Conservation (phyloP, 495 filamentous ascomycete genomes). For the Daldinia childiae region DNA sequence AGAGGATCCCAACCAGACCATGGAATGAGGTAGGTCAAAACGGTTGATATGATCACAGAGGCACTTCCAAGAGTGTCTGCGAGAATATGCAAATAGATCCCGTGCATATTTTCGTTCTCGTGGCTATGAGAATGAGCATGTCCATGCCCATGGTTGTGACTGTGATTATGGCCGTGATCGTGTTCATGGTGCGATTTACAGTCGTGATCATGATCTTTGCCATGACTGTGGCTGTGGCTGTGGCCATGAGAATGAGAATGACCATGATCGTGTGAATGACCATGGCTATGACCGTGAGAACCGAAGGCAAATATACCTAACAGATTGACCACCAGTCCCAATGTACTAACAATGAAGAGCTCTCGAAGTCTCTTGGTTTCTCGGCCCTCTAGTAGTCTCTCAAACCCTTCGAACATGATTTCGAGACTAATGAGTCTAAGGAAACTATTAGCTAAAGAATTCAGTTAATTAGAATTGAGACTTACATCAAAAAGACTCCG, state of each 20-base stretch:
- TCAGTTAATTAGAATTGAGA: neutral
- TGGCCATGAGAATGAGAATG: slow-evolving; percentile 53
- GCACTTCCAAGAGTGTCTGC: slow-evolving; percentile 95
- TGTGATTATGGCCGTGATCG: slow-evolving; percentile 47
- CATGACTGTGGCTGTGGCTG: slow-evolving; percentile 46
- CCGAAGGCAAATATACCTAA: slow-evolving; percentile 90
- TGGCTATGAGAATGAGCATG: slow-evolving; percentile 65
- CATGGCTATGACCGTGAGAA: slow-evolving; percentile 62
- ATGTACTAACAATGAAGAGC: slow-evolving; percentile 83
- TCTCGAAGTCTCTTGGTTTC: slow-evolving; percentile 86
- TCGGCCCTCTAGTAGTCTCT: slow-evolving; percentile 80
- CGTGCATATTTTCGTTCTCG: slow-evolving; percentile 98
- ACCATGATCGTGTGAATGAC: slow-evolving; percentile 35
- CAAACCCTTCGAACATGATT: slow-evolving; percentile 94
- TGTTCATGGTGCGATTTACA: slow-evolving; percentile 44
- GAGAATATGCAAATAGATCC: slow-evolving; percentile 96
- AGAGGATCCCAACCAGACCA: slow-evolving; percentile 97
- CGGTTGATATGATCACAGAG: slow-evolving; percentile 91
- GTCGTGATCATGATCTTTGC: slow-evolving; percentile 48
- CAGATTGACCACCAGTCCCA: slow-evolving; percentile 89
- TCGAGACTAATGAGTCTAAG: slow-evolving; percentile 90
- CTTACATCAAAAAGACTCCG: slow-evolving; percentile 92
- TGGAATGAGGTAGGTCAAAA: slow-evolving; percentile 82
- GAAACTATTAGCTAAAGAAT: slow-evolving; percentile 35
- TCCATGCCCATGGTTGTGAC: slow-evolving; percentile 48